phyloP scores from a whole-genome alignment of 805 yeast genomes.

The Suhomyces emberorum region DNA sequence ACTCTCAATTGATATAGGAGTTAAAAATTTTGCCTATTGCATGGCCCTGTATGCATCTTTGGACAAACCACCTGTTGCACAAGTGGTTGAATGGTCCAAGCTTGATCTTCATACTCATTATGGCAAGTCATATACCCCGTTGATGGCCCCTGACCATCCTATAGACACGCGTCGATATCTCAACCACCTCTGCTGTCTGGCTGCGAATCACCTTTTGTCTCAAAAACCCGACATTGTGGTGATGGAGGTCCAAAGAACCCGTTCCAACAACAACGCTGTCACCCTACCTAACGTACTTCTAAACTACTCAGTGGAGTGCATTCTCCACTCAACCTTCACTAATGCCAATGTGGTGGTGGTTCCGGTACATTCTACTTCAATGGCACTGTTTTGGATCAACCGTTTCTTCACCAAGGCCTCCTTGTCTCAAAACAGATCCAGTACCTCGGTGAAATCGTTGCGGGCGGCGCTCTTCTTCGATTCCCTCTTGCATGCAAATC shows the following conservation, averaged over 20 bases:
- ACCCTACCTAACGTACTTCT: slow-evolving; percentile 39
- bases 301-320: slow-evolving; percentile 37
- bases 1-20: slow-evolving; percentile 38
- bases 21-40: slow-evolving; percentile 42
- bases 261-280: slow-evolving; percentile 29
- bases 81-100: slow-evolving; percentile 21
- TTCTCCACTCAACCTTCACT: slow-evolving; percentile 28
- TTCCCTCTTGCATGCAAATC: slow-evolving; percentile 2
- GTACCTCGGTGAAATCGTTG: slow-evolving; percentile 7
- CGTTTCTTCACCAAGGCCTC: slow-evolving; percentile 24
- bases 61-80: background rate
- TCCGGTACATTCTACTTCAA: slow-evolving; percentile 34
- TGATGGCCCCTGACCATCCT: slow-evolving; percentile 9
- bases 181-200: slow-evolving; percentile 16
- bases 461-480: slow-evolving; percentile 13
- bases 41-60: slow-evolving; percentile 1
- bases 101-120: slow-evolving; percentile 22
- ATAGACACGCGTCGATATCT: slow-evolving; percentile 29
- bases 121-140: slow-evolving; percentile 13
- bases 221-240: slow-evolving; percentile 25
- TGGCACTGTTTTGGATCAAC: slow-evolving; percentile 39
- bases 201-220: slow-evolving; percentile 20
- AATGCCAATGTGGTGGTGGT: slow-evolving; percentile 19
- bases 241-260: slow-evolving; percentile 39
- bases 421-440: background rate